Percentiles rank a stretch among this genome's conserved stretches.
phyloP scores from a whole-genome alignment of 2,329 filamentous ascomycete species.

The Alternaria brassicae region DNA sequence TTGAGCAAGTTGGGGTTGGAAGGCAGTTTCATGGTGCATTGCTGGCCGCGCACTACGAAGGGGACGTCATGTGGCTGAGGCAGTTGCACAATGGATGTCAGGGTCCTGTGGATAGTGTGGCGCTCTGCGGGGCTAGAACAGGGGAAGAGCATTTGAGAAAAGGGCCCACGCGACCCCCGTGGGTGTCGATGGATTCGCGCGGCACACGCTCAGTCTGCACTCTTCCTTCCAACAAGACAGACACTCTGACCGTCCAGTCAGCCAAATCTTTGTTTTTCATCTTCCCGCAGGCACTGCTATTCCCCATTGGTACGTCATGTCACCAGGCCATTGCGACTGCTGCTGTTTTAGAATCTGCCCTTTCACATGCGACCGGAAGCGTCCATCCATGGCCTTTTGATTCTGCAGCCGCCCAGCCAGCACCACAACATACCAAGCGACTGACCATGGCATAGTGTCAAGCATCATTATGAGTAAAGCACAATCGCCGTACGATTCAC shows the following conservation, averaged over 20 bases:
- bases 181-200: conserved; percentile 2
- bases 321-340: not conserved
- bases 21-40: not conserved
- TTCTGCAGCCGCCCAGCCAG: not conserved
- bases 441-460: conserved; percentile 15
- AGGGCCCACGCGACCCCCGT: conserved; percentile 26
- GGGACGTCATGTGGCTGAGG: conserved; percentile 22
- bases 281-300: not conserved
- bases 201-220: conserved; percentile 4
- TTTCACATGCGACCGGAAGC: conserved; percentile 17
- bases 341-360: not conserved
- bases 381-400: conserved; percentile 1
- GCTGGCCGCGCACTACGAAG: not conserved
- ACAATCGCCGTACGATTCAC: conserved; percentile 42
- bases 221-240: not conserved
- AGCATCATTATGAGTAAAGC: conserved; percentile 34
- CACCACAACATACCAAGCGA: not conserved
- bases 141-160: conserved; percentile 11
- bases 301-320: conserved; percentile 4
- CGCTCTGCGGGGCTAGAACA: conserved; percentile 23
- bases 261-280: not conserved
- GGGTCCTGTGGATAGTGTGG: conserved; percentile 17
- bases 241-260: not conserved
- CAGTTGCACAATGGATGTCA: conserved; percentile 12
- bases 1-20: not conserved